Conservation (phyloP, 1,139 yeast species). For the Saccharomyces hybrid region DNA sequence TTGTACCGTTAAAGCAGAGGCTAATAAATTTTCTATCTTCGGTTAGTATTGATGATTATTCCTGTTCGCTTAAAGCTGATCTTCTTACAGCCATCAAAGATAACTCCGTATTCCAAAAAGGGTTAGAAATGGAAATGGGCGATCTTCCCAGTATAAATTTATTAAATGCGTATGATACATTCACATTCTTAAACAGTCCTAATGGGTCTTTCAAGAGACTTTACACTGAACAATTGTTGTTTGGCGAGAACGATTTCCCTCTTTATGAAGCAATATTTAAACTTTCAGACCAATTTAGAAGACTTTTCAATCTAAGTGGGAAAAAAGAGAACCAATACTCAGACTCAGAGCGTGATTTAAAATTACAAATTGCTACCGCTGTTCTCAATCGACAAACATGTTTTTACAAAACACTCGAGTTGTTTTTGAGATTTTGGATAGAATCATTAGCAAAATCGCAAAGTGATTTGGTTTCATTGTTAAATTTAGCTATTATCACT, state of each 20-base stretch:
- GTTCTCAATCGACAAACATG: neutral
- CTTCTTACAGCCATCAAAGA: constrained; percentile 11
- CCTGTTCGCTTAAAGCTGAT: constrained; percentile 9
- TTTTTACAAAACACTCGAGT: constrained; percentile 7
- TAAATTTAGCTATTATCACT: constrained; percentile 20
- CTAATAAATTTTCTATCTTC: constrained; percentile 10
- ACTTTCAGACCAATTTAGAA: constrained; percentile 15
- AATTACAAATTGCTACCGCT: neutral
- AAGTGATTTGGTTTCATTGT: constrained; percentile 34
- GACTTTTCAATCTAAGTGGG: constrained; percentile 11
- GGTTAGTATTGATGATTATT: constrained; percentile 10
- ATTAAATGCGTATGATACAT: constrained; percentile 17
- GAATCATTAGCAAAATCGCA: constrained; percentile 49
- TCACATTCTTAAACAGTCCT: constrained; percentile 19
- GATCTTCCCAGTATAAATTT: constrained; percentile 8
- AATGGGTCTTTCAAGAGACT: constrained; percentile 22
- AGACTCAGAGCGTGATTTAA: neutral
- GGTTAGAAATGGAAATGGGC: constrained; percentile 3
- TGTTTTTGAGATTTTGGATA: constrained; percentile 52
- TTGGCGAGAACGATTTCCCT: constrained; percentile 26
- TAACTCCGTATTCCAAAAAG: constrained; percentile 6
- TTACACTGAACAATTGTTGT: constrained; percentile 24
- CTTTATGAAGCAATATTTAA: constrained; percentile 18
- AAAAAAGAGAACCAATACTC: constrained; percentile 8
- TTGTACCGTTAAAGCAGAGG: constrained; percentile 12